Evolutionary conservation across 192 early-diverging fungal genomes (phyloP).

Genomic region (Haplosporangium gracile): DNA sequence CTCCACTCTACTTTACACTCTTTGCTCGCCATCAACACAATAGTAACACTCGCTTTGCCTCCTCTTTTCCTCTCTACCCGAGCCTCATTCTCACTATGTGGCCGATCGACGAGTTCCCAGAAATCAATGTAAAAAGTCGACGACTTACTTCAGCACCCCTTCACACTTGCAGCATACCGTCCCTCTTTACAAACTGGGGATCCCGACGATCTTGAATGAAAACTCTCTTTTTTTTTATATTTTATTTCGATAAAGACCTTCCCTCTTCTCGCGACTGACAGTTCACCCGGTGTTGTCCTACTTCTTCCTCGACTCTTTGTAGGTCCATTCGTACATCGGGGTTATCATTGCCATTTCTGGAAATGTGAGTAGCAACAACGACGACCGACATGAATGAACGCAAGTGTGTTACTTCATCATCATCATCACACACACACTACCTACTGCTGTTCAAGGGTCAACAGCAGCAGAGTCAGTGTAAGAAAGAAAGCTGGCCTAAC

Average conservation of each 20-base stretch:
- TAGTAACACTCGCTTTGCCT: too few species aligned
- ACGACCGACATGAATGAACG: background rate
- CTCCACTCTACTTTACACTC: background rate
- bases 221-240: background rate
- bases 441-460: background rate
- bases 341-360: conserved; percentile 73
- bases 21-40: too few species aligned
- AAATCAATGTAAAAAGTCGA: conserved; percentile 43
- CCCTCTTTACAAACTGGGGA: background rate
- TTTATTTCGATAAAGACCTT: background rate
- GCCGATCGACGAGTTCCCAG: conserved; percentile 57
- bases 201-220: background rate
- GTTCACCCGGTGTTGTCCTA: background rate
- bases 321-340: conserved; percentile 71
- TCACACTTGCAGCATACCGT: background rate
- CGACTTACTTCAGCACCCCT: background rate
- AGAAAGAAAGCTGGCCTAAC: background rate
- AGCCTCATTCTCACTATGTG: conserved; percentile 31
- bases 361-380: conserved; percentile 61
- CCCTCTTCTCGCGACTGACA: background rate
- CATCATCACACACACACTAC: background rate
- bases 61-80: too few species aligned
- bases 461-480: too few species aligned
- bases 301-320: background rate
- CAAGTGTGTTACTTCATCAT: background rate